Evolutionary conservation across 805 yeast species (phyloP), one percentile per base, ranked within the genome.

Genomic region (Spathaspora girioi): DNA sequence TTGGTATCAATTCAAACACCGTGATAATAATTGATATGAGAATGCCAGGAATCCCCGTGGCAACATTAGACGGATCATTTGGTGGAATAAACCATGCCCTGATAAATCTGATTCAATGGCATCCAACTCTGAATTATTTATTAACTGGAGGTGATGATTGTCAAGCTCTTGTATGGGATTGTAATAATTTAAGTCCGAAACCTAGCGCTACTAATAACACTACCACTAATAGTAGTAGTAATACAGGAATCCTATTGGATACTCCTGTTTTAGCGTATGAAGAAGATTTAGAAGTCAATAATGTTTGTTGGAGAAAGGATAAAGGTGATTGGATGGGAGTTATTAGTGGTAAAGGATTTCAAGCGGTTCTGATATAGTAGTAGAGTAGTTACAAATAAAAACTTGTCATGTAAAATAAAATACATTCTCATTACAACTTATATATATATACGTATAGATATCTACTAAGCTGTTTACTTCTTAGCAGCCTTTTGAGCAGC

Each of bases 401-500:
- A 32, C 14, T 12, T 31, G 8, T 43, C 31, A 29, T 43, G n/a
- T 23, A 23, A 23, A 38, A 31, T 23, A 23, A 23, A 38, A 31
- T 19, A 47, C 35, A 31, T 35, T 35, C 40, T 35, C 43, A 41
- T 19, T 19, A 41, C 43, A 41, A 20, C n/a, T 7, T n/a, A 41
- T 41, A 40, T 40, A 40, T 18, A 18, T 17, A 40, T 40, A 18
- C 2, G 4, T 40, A 18, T 23, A 23, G 3, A n/a, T n/a, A n/a
- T n/a, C n/a, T n/a, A 40, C 14, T 20, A 40, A 14, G 9, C 17
- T 9, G 15, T 40, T 40, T 19, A 40, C 96, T 87, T 78, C 87
- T 92, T 79, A 96, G 97, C 96, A 87, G 89, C 87, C 80, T 90
- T 89, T 89, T 89, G 90, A 72, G 97, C 90, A 79, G 96, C 94